These are phyloP conservation scores for Steccherinum ochraceum DNA, from an alignment of 768 basidiomycete species.

Conservation along the genomic window DNA sequence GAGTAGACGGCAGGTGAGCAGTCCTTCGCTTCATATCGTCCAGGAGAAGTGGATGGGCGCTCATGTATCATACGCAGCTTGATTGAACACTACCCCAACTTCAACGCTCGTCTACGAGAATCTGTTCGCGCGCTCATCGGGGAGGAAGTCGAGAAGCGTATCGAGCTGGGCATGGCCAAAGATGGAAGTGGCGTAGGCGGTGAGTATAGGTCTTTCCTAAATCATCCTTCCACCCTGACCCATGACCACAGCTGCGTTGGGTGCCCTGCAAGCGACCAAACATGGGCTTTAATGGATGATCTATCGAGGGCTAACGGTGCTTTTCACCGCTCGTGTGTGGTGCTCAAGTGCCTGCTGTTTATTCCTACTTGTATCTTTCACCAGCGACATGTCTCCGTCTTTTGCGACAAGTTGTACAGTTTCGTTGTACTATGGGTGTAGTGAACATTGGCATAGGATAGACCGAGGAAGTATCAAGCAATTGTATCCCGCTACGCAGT, in stretches of 20 bases:
- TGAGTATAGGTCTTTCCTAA: too few species aligned
- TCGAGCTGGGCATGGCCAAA: conserved; percentile 89
- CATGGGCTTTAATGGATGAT: conserved; percentile 20
- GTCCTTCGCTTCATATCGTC: too few species aligned
- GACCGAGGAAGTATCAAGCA: not conserved
- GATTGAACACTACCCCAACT: conserved; percentile 89
- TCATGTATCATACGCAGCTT: conserved; percentile 42
- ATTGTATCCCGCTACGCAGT: not conserved
- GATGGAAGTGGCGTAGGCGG: conserved; percentile 98
- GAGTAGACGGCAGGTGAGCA: conserved; percentile 90
- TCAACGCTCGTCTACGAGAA: conserved; percentile 66
- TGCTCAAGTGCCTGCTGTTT: too few species aligned
- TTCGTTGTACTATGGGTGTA: not conserved
- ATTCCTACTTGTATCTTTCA: conserved; percentile 6
- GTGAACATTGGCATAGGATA: not conserved
- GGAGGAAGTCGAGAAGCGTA: conserved; percentile 67
- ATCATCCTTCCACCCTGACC: too few species aligned
- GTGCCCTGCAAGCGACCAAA: conserved; percentile 78
- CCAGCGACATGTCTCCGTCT: not conserved
- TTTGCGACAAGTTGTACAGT: not conserved
- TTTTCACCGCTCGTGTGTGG: too few species aligned
- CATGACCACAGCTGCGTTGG: conserved; percentile 74
- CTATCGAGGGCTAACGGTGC: not conserved
- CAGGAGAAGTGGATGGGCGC: not conserved
- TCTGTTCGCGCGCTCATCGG: conserved; percentile 77